Base-by-base conservation (phyloP, 768 basidiomycete genomes). In the Paxillus rubicundulus region DNA sequence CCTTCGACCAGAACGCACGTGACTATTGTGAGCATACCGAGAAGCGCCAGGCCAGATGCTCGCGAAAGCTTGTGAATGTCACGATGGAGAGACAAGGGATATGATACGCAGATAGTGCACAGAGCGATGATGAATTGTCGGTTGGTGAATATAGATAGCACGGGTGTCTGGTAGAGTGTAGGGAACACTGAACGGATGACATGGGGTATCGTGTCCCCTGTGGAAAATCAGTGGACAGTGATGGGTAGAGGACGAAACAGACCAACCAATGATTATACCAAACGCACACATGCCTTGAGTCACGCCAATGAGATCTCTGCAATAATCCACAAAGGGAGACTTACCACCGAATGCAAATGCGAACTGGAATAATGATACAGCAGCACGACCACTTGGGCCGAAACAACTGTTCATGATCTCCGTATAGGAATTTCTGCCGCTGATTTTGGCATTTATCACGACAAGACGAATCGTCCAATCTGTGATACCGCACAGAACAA, bases 401-500 rank as follows among this genome's bases (percentile, higher is more conserved):
- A 95, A 99, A 70, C 91, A 95, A 46, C 84, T 87, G 65, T 89
- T 77, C 94, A 98, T 96, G 49, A 97, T 88, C 59, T 88, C 93
- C 53, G 95, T 94, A 64, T 98, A 98, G 2, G 92, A 92, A 58
- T 84, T 85, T 44, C 89, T 77, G 1, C 97, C 96, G 60, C 92
- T 94, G 52, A 99, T 76, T 74, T 99, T 99, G 30, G 94, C 96
- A 65, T 98, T 98, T 61, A 92, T 67, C 38, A 98, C 91, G 49
- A 99, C 96, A 28, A 99, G 82, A 16, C 94, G 86, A 50, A 99
- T 97, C 3, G 97, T 99, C 95, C 95, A 97, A 70, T 92, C 90
- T n/a, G 97, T 98, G 37, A 97, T 80, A 17, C 70, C 78, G 47
- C 89, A 95, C 9, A 99, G 75, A 0, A 85, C 68, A 27, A 94